These are phyloP conservation scores for Coemansia sp. DNA, from an alignment of 192 early-diverging fungal genomes.

Conservation along the genomic window DNA sequence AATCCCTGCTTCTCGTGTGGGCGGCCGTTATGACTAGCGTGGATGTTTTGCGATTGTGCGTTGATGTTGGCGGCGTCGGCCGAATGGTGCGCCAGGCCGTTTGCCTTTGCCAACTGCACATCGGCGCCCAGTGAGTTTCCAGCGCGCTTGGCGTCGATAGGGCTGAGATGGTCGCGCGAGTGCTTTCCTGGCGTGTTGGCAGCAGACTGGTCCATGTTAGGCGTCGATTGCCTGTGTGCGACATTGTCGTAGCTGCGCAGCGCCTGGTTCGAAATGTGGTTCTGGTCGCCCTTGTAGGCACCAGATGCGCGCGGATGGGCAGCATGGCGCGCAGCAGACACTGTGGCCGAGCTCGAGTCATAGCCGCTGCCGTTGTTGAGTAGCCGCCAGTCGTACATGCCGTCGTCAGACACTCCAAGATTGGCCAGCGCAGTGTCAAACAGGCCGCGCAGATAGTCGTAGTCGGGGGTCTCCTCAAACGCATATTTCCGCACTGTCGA, in stretches of 20 bases:
- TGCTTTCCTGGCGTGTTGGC: constrained; percentile 39
- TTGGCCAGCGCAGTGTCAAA: constrained; percentile 76
- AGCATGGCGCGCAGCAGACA: constrained; percentile 30
- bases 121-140: constrained; percentile 11
- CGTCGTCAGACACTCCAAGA: constrained; percentile 79
- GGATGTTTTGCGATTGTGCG: constrained; percentile 12
- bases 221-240: constrained; percentile 39
- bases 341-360: constrained; percentile 37
- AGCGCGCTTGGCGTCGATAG: constrained; percentile 19
- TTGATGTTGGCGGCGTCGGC: constrained; percentile 37
- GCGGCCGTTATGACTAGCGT: constrained; percentile 12
- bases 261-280: constrained; percentile 49
- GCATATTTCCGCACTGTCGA: constrained; percentile 86
- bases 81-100: constrained; percentile 35
- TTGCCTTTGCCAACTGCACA: constrained; percentile 24
- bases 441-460: constrained; percentile 85
- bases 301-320: constrained; percentile 31
- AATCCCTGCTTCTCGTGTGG: constrained; percentile 48
- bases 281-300: constrained; percentile 47
- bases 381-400: constrained; percentile 92
- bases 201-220: constrained; percentile 41
- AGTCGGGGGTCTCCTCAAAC: constrained; percentile 98
- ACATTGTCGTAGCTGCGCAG: constrained; percentile 47
- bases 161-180: constrained; percentile 37
- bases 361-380: constrained; percentile 52